Conservation (phyloP, 2,329 filamentous ascomycete species). For the Cladosporium sp. region DNA sequence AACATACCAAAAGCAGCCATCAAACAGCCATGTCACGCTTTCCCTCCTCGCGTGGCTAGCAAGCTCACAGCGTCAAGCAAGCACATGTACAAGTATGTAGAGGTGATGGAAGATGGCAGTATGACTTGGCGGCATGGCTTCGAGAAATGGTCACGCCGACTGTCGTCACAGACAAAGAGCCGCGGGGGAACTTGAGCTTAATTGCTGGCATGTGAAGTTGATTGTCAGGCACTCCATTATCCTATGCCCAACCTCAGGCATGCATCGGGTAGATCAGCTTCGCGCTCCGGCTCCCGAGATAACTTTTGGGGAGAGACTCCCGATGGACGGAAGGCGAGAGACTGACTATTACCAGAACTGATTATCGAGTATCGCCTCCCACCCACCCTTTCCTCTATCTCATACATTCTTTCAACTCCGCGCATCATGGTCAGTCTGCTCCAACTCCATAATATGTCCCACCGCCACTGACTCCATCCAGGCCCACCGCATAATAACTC, state of each 20-base stretch:
- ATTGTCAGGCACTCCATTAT: neutral
- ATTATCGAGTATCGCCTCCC: neutral
- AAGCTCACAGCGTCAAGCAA: conserved; percentile 1
- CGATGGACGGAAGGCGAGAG: too few species aligned
- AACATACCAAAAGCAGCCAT: conserved; percentile 27
- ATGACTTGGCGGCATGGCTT: neutral
- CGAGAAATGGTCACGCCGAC: neutral
- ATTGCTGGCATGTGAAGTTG: neutral
- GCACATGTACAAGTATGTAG: conserved; percentile 2
- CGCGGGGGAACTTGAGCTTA: neutral
- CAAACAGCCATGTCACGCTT: conserved; percentile 14
- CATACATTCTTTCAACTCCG: conserved; percentile 3
- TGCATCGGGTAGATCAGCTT: neutral
- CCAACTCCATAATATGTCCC: neutral
- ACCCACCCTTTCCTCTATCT: neutral
- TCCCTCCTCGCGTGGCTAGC: neutral
- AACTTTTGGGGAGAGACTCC: neutral
- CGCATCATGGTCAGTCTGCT: conserved; percentile 20
- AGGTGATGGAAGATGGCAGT: neutral
- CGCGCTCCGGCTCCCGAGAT: neutral
- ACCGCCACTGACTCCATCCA: conserved; percentile 33
- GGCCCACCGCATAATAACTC: conserved; percentile 92
- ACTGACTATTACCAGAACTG: too few species aligned
- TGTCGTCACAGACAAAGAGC: neutral
- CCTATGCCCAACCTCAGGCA: too few species aligned